phyloP scores from a whole-genome alignment of 2,329 filamentous ascomycete species.

The Botrytis medusae region DNA sequence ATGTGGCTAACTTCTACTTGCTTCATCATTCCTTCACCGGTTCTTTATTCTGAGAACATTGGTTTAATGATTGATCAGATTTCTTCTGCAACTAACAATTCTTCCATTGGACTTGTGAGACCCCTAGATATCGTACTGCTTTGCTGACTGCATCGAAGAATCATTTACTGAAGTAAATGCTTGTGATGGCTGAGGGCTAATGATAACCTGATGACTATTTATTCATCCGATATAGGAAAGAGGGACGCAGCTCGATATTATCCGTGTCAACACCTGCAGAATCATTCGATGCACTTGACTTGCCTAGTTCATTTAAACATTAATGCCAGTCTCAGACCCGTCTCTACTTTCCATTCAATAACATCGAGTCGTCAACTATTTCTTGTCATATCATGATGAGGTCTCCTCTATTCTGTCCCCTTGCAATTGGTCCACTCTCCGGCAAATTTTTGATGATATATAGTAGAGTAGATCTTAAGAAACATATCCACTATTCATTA shows the following conservation, averaged over 20 bases:
- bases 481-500: conserved; percentile 4
- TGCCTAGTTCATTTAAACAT: background rate
- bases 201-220: conserved; percentile 10
- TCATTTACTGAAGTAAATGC: background rate
- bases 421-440: conserved; percentile 12
- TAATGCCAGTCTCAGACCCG: background rate
- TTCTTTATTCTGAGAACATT: background rate
- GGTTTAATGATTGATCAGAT: conserved; percentile 2
- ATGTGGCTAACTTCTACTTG: background rate
- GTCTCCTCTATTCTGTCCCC: background rate
- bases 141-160: conserved; percentile 18
- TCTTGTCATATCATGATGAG: background rate
- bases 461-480: conserved; percentile 11
- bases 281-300: conserved; percentile 16
- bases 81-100: conserved; percentile 12
- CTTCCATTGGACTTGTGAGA: conserved; percentile 16
- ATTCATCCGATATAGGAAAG: conserved; percentile 17
- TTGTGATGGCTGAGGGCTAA: conserved; percentile 5
- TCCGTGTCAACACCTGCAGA: conserved; percentile 9
- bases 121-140: conserved; percentile 4
- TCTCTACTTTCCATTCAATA: background rate
- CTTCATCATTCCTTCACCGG: background rate
- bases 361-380: background rate
- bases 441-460: conserved; percentile 5
- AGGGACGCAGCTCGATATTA: conserved; percentile 3